Percentiles rank a stretch among this genome's conserved stretches.
Evolutionary conservation across 345 rosid species (phyloP).

Genomic region (Camelina neglecta): DNA sequence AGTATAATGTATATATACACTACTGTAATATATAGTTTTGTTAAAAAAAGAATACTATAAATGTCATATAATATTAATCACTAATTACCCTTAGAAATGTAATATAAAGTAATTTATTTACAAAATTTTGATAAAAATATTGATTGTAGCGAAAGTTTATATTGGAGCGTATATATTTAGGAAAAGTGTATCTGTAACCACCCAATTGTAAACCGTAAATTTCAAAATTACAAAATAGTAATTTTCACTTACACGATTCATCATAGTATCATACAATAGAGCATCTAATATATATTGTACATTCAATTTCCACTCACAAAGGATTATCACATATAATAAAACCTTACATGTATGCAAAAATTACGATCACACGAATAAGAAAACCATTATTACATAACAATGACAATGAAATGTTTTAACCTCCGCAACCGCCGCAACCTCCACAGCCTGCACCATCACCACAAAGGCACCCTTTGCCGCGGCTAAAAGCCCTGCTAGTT

Average conservation of each 20-base stretch:
- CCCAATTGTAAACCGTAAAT: neutral
- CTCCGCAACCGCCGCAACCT: conserved; percentile 30
- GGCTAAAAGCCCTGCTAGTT: conserved; percentile 29
- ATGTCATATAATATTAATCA: neutral
- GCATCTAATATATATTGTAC: neutral
- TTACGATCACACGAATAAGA: conserved; percentile 16
- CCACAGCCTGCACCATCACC: conserved; percentile 26
- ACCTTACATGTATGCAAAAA: neutral
- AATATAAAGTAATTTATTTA: neutral
- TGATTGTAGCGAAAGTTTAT: too few species aligned
- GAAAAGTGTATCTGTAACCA: neutral
- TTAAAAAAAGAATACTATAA: neutral
- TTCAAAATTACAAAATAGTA: neutral
- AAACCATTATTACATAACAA: conserved; percentile 11
- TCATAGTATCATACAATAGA: neutral
- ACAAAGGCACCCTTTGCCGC: conserved; percentile 31
- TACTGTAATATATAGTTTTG: neutral
- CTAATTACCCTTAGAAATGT: too few species aligned
- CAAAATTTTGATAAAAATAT: neutral
- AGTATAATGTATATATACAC: neutral
- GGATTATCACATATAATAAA: neutral
- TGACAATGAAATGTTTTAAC: neutral
- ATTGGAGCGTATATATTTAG: too few species aligned
- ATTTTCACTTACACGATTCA: neutral
- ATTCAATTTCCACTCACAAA: neutral